Percentiles rank a stretch among this genome's conserved stretches.
Evolutionary conservation across 2,329 filamentous ascomycete genomes (phyloP).

Genomic region (Cercospora brassicicola): DNA sequence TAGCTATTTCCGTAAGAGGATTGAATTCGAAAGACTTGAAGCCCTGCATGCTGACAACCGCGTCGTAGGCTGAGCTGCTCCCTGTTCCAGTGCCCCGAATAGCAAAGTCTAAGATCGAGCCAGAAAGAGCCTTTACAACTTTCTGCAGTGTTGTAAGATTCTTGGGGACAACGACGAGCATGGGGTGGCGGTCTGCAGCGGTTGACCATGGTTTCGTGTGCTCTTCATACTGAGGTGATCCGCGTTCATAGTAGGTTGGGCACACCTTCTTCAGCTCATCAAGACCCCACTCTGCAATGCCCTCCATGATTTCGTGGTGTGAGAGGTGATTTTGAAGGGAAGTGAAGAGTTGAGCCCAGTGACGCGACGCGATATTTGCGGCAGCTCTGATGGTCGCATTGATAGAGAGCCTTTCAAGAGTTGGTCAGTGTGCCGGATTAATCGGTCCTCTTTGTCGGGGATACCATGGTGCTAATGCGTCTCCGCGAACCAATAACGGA

Average conservation of each 20-base stretch:
- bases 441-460: background rate
- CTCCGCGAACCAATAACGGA: background rate
- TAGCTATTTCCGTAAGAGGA: conserved; percentile 34
- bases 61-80: conserved; percentile 41
- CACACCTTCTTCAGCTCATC: conserved; percentile 8
- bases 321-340: background rate
- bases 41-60: conserved; percentile 41
- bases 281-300: background rate
- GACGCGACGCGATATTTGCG: background rate
- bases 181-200: conserved; percentile 39
- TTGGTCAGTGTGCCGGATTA: background rate
- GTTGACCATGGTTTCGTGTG: conserved; percentile 37
- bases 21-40: conserved; percentile 44
- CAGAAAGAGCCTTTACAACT: conserved; percentile 38
- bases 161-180: conserved; percentile 40
- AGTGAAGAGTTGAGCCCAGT: background rate
- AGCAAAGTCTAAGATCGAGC: conserved; percentile 40
- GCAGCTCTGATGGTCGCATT: background rate
- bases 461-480: background rate
- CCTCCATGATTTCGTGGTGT: background rate
- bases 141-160: conserved; percentile 36
- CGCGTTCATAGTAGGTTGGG: conserved; percentile 12
- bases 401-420: background rate
- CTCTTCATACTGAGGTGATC: conserved; percentile 17
- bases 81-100: conserved; percentile 43